phyloP scores from a whole-genome alignment of 2,329 filamentous ascomycete species.

The Phyllosticta citrichinensis region DNA sequence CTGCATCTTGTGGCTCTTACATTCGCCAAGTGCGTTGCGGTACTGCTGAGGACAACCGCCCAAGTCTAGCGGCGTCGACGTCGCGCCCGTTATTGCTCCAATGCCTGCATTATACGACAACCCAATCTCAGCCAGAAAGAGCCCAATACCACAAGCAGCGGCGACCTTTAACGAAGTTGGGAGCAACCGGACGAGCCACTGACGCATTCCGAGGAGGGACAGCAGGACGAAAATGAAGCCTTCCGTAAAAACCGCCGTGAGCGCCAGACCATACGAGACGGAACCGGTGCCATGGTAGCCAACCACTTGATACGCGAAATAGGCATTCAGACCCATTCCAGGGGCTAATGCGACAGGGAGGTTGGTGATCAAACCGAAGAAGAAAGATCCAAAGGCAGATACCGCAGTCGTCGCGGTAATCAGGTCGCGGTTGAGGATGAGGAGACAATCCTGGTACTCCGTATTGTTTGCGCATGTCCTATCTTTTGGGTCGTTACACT shows the following conservation, averaged over 20 bases:
- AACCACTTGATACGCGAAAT: conserved; percentile 75
- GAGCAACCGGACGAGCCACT: conserved; percentile 77
- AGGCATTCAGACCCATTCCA: conserved; percentile 58
- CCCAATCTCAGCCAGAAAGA: conserved; percentile 68
- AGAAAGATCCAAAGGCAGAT: conserved; percentile 63
- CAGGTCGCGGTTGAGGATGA: conserved; percentile 60
- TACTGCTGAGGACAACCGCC: conserved; percentile 60
- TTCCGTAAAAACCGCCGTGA: conserved; percentile 82
- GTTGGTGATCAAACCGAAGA: conserved; percentile 74
- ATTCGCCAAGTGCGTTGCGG: conserved; percentile 43
- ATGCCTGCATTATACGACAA: conserved; percentile 74
- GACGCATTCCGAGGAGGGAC: conserved; percentile 69
- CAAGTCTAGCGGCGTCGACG: conserved; percentile 58
- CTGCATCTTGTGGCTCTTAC: conserved; percentile 65
- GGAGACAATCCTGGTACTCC: conserved; percentile 52
- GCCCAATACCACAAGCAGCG: conserved; percentile 73
- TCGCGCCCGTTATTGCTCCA: conserved; percentile 59
- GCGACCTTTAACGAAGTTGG: conserved; percentile 79
- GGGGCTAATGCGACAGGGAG: conserved; percentile 38
- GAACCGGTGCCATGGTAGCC: conserved; percentile 63
- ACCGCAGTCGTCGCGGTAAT: conserved; percentile 81
- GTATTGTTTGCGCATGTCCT: conserved; percentile 46
- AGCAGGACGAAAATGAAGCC: conserved; percentile 76
- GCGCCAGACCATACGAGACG: conserved; percentile 63
- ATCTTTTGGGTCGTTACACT: conserved; percentile 45